Evolutionary conservation across 1,284 basidiomycete species (phyloP), one percentile per base, ranked within the genome.

Genomic region (Ceraceosorus guamensis): DNA sequence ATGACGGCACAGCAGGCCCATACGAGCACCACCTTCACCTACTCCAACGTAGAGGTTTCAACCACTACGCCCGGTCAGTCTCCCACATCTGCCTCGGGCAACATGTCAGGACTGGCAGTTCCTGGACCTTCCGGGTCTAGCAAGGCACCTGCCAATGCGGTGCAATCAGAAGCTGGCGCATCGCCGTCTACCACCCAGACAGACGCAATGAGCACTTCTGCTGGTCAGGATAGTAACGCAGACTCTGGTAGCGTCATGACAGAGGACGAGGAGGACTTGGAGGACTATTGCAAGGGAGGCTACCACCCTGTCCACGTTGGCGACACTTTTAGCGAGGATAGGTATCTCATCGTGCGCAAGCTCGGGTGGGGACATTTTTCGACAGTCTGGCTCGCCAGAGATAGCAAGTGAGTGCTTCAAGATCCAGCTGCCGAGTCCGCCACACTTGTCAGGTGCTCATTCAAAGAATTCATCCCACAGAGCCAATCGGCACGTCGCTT

Each of bases 331-430:
- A 89, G 87, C 55, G 85, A 90, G 64, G 88, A 84, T 7, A 81
- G 93, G 48, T 98, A 98, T 77, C 77, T 85, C 66, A 88, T 97
- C 68, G 91, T 96, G 56, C 81, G 93, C 62, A 98, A 98, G 78
- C 85, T 98, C 11, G 95, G 93, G 35, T 98, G 93, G 89, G 93
- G 95, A 46, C 95, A 98, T 78, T 98, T 98, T 78, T 79, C 78
- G 14, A 79, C 78, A 8, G 78, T 79, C 8, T 77, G 75, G 75
- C 68, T 77, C 7, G 76, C 75, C n/a, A 70, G 70, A 31, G 76
- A 77, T 59, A 51, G 50, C 41, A 72, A 69, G 66, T 67, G 59
- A 53, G 65, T 66, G 34, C 48, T 31, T 5, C 4, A 43, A n/a
- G n/a, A n/a, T n/a, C n/a, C n/a, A n/a, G n/a, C n/a, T n/a, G n/a